Evolutionary conservation across 345 rosid species (phyloP).

Genomic region (Dimocarpus longan): DNA sequence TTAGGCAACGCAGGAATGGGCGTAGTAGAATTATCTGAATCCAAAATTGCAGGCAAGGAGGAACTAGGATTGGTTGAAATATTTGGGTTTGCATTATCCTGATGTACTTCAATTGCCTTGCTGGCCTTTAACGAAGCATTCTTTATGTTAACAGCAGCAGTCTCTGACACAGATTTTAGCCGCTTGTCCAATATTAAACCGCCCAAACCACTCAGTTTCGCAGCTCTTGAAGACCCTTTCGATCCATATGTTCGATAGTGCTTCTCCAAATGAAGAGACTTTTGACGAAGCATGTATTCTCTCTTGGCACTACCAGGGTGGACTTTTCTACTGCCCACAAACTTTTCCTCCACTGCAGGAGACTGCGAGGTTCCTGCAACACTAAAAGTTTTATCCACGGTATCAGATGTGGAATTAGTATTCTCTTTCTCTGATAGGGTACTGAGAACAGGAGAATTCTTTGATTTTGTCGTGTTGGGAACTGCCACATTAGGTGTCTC

Average conservation of each 20-base stretch:
- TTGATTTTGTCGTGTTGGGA: constrained; percentile 42
- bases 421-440: constrained; percentile 57
- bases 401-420: constrained; percentile 37
- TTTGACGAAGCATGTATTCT: constrained; percentile 72
- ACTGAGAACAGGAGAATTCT: constrained; percentile 39
- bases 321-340: constrained; percentile 58
- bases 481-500: constrained; percentile 42
- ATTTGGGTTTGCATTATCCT: constrained; percentile 40
- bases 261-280: constrained; percentile 70
- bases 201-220: constrained; percentile 57
- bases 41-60: constrained; percentile 37
- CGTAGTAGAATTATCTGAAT: constrained; percentile 34
- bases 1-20: constrained; percentile 35
- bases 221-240: constrained; percentile 59
- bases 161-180: constrained; percentile 53
- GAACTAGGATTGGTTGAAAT: constrained; percentile 26
- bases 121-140: constrained; percentile 51
- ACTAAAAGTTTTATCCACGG: constrained; percentile 49
- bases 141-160: constrained; percentile 46
- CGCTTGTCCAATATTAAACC: constrained; percentile 62
- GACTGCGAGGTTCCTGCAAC: constrained; percentile 52
- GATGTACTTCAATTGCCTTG: constrained; percentile 46
- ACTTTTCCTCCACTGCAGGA: constrained; percentile 62
- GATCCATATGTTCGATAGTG: constrained; percentile 56
- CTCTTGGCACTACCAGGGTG: constrained; percentile 60